Conservation (phyloP, 768 basidiomycete species). For the Crucibulum laeve region DNA sequence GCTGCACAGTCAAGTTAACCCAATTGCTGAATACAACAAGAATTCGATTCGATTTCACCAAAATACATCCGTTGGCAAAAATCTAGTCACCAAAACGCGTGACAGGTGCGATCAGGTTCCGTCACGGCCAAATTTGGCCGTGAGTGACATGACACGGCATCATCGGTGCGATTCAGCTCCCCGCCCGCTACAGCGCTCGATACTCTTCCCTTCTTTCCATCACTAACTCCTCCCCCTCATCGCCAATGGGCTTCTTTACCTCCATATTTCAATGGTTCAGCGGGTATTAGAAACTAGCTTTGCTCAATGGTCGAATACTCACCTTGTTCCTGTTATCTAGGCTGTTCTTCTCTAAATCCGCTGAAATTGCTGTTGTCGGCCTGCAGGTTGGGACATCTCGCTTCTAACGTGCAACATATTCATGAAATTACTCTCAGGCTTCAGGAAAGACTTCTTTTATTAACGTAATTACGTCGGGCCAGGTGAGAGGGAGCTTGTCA, state of each 20-base stretch:
- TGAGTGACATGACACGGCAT: too few species aligned
- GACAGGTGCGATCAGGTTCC: background rate
- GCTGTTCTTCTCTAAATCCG: constrained; percentile 82
- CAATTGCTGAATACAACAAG: too few species aligned
- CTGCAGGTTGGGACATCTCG: constrained; percentile 53
- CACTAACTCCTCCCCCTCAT: background rate
- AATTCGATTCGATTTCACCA: too few species aligned
- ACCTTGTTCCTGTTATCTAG: constrained; percentile 24
- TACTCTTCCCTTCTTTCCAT: too few species aligned
- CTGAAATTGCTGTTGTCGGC: constrained; percentile 90
- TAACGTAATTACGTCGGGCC: constrained; percentile 85
- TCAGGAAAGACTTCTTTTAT: constrained; percentile 95
- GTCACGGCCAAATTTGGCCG: background rate
- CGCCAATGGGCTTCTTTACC: constrained; percentile 25
- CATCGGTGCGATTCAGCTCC: too few species aligned
- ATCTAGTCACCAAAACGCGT: background rate
- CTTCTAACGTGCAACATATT: background rate
- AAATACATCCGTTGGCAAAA: background rate
- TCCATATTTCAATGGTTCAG: constrained; percentile 42
- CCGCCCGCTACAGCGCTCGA: too few species aligned
- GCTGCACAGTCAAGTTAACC: too few species aligned
- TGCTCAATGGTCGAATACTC: background rate
- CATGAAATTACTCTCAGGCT: constrained; percentile 44
- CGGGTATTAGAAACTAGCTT: constrained; percentile 20
- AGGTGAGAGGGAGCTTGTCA: constrained; percentile 35